Percentiles rank a stretch among this genome's conserved stretches.
These are phyloP conservation scores for Coemansia nantahalensis DNA, from an alignment of 192 early-diverging fungal genomes.

Conservation along the genomic window DNA sequence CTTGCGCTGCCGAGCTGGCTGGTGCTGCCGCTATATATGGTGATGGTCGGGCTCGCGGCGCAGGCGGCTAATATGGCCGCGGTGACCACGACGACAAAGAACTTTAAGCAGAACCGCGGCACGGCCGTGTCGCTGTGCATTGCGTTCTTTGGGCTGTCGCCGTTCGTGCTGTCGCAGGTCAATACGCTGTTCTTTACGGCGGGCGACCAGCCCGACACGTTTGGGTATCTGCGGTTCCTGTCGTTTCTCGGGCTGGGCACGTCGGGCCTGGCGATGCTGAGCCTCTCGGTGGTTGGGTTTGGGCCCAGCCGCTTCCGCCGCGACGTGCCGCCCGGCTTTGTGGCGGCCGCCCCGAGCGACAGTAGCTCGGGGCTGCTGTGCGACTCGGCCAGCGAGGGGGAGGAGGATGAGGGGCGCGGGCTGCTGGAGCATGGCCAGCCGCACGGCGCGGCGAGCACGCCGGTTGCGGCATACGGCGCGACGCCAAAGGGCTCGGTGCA, in stretches of 20 bases:
- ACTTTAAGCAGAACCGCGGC: slow-evolving; percentile 58
- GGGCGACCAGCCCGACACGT: slow-evolving; percentile 40
- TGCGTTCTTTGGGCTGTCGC: slow-evolving; percentile 64
- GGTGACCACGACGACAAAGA: slow-evolving; percentile 60
- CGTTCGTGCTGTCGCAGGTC: slow-evolving; percentile 60
- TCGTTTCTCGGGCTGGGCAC: slow-evolving; percentile 32
- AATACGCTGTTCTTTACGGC: slow-evolving; percentile 53
- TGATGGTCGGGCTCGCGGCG: slow-evolving; percentile 56
- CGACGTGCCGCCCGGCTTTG: slow-evolving; percentile 42
- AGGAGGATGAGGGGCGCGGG: too few relatives aligned
- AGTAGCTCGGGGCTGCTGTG: slow-evolving; percentile 23
- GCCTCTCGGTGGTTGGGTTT: slow-evolving; percentile 43
- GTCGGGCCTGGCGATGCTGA: slow-evolving; percentile 21
- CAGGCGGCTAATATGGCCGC: slow-evolving; percentile 63
- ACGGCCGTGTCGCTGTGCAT: slow-evolving; percentile 60
- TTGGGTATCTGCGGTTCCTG: slow-evolving; percentile 47
- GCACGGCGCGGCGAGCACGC: too few relatives aligned
- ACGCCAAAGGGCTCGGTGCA: neutral
- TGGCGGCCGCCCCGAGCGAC: slow-evolving; percentile 15
- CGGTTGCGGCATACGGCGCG: neutral
- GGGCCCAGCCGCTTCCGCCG: slow-evolving; percentile 36
- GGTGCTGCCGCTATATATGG: slow-evolving; percentile 39
- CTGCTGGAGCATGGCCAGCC: slow-evolving; percentile 5
- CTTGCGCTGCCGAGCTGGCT: slow-evolving; percentile 34
- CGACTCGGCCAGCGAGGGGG: slow-evolving; percentile 16